Base-by-base conservation (phyloP, 495 filamentous ascomycete species). In the Aspergillus coremiiformis region DNA sequence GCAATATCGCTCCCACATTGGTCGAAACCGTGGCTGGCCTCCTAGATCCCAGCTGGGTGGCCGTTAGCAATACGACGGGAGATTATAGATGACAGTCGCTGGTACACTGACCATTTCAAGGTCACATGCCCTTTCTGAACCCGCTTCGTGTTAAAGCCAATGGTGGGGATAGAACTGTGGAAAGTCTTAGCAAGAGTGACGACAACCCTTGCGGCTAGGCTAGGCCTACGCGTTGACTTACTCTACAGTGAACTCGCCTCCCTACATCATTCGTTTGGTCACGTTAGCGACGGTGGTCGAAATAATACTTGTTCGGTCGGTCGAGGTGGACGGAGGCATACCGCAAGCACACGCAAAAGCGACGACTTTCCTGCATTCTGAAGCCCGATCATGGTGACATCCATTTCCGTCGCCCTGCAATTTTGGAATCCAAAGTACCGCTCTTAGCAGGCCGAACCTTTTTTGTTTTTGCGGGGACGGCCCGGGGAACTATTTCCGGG, bases 1-100 rank as follows among this genome's bases (percentile, higher is more conserved):
- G 73, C 93, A 98, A 70, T 98, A 98, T 60, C 93, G 79, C 77
- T 97, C 93, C 93, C 93, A 98, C 93, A 98, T 98, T 53, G 89
- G 86, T 57, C 93, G 87, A 72, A 97, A 98, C 56, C 93, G 83
- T 62, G 92, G 92, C 75, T 98, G 93, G 22, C 93, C 93, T 53
- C 93, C 93, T 57, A 98, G 78, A 76, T 98, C 93, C 93, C 93
- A 98, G 66, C 85, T 87, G 54, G 30, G 45, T 47, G 30, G 26
- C 30, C 32, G 49, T 69, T 58, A 63, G 65, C 56, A 47, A 46
- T 21, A 21, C 33, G 14, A 30, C 21, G 24, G 17, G n/a, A 15
- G 5, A 17, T 15, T 30, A 29, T 11, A 45, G 50, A 1, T 17
- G 14, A 50, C n/a, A 44, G n/a, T 19, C 26, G 10, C 15, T 9